These are phyloP conservation scores for Fusarium newnesense DNA, from an alignment of 2,329 filamentous ascomycete species.

Conservation along the genomic window DNA sequence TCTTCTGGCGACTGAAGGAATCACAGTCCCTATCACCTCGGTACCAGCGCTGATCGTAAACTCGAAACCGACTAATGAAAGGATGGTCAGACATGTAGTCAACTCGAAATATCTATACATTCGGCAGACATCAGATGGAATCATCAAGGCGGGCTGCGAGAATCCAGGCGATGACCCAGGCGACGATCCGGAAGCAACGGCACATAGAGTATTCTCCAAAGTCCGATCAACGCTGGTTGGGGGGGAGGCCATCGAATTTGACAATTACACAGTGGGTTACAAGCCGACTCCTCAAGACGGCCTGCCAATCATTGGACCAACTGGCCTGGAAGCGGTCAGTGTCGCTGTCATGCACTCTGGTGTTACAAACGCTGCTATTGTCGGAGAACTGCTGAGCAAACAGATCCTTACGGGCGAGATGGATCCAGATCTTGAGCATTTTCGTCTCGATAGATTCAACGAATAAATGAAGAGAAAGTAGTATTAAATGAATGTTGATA, in stretches of 20 bases:
- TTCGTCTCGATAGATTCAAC: background rate
- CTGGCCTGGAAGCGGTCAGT: conserved; percentile 14
- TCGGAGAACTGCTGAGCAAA: conserved; percentile 24
- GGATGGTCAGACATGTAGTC: background rate
- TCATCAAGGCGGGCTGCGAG: conserved; percentile 20
- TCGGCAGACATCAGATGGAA: conserved; percentile 21
- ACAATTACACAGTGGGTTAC: conserved; percentile 14
- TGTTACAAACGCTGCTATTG: conserved; percentile 29
- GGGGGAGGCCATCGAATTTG: conserved; percentile 1
- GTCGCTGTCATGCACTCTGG: conserved; percentile 35
- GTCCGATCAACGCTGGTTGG: conserved; percentile 2
- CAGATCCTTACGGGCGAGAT: background rate
- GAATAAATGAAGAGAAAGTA: accelerated
- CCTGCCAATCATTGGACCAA: conserved; percentile 25
- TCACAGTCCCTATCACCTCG: background rate
- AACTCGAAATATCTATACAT: conserved; percentile 26
- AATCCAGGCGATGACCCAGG: conserved; percentile 27
- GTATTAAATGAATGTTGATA: accelerated
- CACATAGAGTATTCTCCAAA: conserved; percentile 1
- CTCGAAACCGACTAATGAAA: background rate
- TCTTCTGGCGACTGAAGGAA: conserved; percentile 2
- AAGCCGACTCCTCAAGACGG: conserved; percentile 21
- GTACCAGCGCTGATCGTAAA: conserved; percentile 25
- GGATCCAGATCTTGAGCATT: background rate
- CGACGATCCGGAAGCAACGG: conserved; percentile 13